Evolutionary conservation across 2,329 filamentous ascomycete species (phyloP), one percentile per base, ranked within the genome.

Genomic region (Phialophora chinensis): DNA sequence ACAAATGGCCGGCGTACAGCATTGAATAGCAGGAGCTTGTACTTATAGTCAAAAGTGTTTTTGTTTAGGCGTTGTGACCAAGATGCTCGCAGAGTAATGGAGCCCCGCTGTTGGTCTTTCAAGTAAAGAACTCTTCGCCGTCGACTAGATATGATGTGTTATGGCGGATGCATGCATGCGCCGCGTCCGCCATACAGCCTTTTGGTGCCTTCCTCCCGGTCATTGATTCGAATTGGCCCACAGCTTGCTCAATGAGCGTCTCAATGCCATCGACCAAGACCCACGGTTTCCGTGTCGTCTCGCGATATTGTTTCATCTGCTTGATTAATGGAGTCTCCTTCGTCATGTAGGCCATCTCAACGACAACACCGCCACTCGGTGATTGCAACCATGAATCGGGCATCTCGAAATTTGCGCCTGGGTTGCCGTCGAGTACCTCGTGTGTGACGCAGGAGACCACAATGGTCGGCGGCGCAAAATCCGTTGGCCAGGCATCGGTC

Each of bases 221-320:
- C 75, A 93, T 92, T 2, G 93, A 78, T 77, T 94, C 91, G 73
- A 93, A 94, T 73, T 93, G 91, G 0, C 91, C 90, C 77, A 91
- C 91, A 0, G 89, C 91, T 74, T 93, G 91, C 75, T 93, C 91
- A 0, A 90, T 90, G 14, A 94, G 77, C 55, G 93, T 83, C 72
- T 93, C 90, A 12, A 93, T 79, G 0, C 91, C 91, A 73, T 93
- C 90, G 77, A 93, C 86, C 20, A 90, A 83, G 0, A 92, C 88
- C 90, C 90, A 93, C 6, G 77, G 78, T 38, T 74, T 74, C 6
- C 74, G 75, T 4, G 49, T 90, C 84, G 69, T 84, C 80, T 63
- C 87, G 80, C 23, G 86, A 81, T 75, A 86, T 78, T 60, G 81
- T 79, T 88, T 84, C 62, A 91, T 87, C 72, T 93, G 91, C 35